Evolutionary conservation across 495 filamentous ascomycete species (phyloP), one percentile per base, ranked within the genome.

Genomic region (Staphylotrichum tortipilum): DNA sequence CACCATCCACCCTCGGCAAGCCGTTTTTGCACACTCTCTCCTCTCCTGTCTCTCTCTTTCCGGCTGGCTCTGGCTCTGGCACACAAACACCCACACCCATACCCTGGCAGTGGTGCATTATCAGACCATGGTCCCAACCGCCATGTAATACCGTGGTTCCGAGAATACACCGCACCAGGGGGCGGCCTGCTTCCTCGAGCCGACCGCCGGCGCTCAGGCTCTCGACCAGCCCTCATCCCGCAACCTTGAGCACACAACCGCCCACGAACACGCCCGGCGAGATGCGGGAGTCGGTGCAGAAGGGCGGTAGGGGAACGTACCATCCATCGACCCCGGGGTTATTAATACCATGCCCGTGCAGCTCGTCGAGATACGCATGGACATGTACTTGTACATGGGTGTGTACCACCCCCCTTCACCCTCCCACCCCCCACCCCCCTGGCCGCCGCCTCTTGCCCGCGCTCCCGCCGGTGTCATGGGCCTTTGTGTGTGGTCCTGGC

Each of bases 211-310:
- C 39, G 11, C 23, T 29, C 2, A 5, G 18, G 41, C 38, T 23
- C 37, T 14, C 12, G 5, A 22, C 34, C 34, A 29, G 7, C 10
- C n/a, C 15, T 48, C 17, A 30, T 39, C 26, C 24, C 45, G 45
- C 30, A 23, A 7, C 17, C 44, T 23, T 12, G n/a, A n/a, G 44
- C 35, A 18, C n/a, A n/a, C 11, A 35, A 39, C 33, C 34, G 15
- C 14, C 41, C 28, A 26, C 47, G 42, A 46, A 47, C 31, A 23
- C 26, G 8, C 45, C 31, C 26, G 43, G 26, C 31, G 36, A 44
- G 36, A 14, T 18, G 53, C 53, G 53, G 53, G 15, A 28, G 42
- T 46, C 23, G 47, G 43, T 31, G 47, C 47, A 55, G 43, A 55
- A 55, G 23, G 47, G 47, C 47, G 53, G 53, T 47, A 42, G 14